These are phyloP conservation scores for Malus asiatica DNA, from an alignment of 306 rosid genomes.

Conservation along the genomic window DNA sequence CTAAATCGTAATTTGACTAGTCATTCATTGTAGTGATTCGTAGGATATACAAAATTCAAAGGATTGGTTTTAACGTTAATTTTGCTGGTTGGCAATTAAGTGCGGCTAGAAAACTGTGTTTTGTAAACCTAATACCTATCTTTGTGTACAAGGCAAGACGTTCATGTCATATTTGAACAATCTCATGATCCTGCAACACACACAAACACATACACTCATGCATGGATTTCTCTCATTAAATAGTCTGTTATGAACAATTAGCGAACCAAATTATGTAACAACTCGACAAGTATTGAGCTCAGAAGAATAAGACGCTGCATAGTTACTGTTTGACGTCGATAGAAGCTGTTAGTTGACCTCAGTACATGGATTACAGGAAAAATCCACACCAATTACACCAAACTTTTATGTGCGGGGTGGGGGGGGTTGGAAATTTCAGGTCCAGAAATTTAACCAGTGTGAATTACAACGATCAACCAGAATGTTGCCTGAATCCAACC, in stretches of 20 bases:
- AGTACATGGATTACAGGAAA: neutral
- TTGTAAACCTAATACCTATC: too few relatives aligned
- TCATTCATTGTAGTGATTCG: too few relatives aligned
- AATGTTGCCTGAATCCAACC: conserved; percentile 39
- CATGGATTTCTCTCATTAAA: conserved; percentile 4
- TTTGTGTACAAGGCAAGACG: too few relatives aligned
- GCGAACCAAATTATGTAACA: neutral
- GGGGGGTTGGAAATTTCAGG: conserved; percentile 15
- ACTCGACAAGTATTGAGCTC: neutral
- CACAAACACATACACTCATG: neutral
- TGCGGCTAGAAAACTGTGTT: too few relatives aligned
- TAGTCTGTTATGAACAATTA: neutral
- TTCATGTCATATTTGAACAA: too few relatives aligned
- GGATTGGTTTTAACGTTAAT: too few relatives aligned
- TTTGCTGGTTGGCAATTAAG: too few relatives aligned
- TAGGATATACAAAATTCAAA: too few relatives aligned
- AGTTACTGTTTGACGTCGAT: neutral
- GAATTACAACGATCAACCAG: conserved; percentile 44
- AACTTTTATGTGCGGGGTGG: neutral
- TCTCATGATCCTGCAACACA: too few relatives aligned
- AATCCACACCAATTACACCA: neutral
- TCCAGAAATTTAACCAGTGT: conserved; percentile 66
- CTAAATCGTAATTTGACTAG: too few relatives aligned
- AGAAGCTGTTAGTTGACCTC: neutral
- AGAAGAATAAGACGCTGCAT: neutral